phyloP scores from a whole-genome alignment of 257 asterid species.

The Cruciata laevipes region DNA sequence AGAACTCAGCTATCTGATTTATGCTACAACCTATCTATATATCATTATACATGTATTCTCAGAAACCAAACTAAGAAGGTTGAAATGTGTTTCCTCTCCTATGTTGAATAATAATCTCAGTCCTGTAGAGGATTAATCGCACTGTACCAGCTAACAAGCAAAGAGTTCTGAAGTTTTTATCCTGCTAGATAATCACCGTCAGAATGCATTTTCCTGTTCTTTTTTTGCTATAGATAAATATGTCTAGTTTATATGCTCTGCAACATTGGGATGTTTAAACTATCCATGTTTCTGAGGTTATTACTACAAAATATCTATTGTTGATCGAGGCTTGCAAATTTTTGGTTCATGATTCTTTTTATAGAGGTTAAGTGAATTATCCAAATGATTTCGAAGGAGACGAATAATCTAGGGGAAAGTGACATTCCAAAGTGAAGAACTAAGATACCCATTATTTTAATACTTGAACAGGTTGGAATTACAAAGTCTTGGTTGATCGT shows the following conservation, averaged over 20 bases:
- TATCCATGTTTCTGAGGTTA: neutral
- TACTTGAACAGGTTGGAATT: neutral
- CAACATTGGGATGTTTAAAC: neutral
- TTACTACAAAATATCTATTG: neutral
- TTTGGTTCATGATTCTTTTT: neutral
- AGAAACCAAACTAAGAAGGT: neutral
- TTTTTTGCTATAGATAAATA: neutral
- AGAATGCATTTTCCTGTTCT: neutral
- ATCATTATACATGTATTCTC: neutral
- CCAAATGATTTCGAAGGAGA: neutral
- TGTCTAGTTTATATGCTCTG: neutral
- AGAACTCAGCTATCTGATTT: neutral
- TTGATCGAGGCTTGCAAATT: neutral
- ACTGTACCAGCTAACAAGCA: neutral
- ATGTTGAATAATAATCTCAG: neutral
- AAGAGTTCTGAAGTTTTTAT: neutral
- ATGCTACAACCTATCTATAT: neutral
- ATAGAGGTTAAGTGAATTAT: neutral
- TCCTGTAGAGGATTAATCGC: neutral
- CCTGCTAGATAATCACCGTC: no score
- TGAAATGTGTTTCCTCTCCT: neutral
- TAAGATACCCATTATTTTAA: neutral
- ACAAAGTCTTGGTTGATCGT: no score
- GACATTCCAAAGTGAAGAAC: neutral
- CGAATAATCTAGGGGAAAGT: neutral